Base-by-base conservation (phyloP, 2,329 filamentous ascomycete species). In the Shiraia sp. region DNA sequence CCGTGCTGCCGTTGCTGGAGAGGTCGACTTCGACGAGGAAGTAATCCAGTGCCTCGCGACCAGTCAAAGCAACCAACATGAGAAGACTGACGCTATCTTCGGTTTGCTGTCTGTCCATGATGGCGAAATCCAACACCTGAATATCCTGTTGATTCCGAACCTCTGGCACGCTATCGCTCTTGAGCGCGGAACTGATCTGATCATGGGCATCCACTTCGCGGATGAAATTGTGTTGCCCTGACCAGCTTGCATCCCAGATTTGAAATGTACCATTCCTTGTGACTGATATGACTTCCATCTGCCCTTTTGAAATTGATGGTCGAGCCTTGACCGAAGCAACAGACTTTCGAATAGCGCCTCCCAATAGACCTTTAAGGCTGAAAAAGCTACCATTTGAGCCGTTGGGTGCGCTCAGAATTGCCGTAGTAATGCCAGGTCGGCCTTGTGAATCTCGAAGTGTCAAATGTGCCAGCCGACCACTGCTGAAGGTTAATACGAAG, bases 161-260 rank as follows among this genome's bases (percentile, higher is more conserved):
- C 31, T 75, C 67, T 1, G 78, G 72, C 4, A 61, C 46, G 31
- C 79, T 77, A 9, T 77, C 70, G 27, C 79, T 72, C 38, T 80
- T 79, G 13, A 95, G 72, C 23, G 83, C 81, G 2, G 75, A 68
- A 12, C 85, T 64, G 25, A 96, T 77, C 3, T 79, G 70, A 15
- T 84, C 81, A 40, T 83, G 81, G 42, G 84, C 75, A 65, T 95
- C 87, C 15, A 85, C 76, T 47, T 92, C 88, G 17, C 80, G 79
- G 32, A 87, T 80, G 33, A 89, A 78, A 30, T 87, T 83, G 61
- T 90, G 85, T 53, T 91, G 88, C 24, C 91, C 91, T 47, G 88
- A 88, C 67, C 92, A 89, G 60, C 92, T 90, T 30, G 96, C 79
- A 61, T 87, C 88, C 93, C 93, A 99, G 6, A 86, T 79, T 57